These are phyloP conservation scores for Ogataea hybrid DNA, from an alignment of 1,139 yeast genomes.

Conservation along the genomic window DNA sequence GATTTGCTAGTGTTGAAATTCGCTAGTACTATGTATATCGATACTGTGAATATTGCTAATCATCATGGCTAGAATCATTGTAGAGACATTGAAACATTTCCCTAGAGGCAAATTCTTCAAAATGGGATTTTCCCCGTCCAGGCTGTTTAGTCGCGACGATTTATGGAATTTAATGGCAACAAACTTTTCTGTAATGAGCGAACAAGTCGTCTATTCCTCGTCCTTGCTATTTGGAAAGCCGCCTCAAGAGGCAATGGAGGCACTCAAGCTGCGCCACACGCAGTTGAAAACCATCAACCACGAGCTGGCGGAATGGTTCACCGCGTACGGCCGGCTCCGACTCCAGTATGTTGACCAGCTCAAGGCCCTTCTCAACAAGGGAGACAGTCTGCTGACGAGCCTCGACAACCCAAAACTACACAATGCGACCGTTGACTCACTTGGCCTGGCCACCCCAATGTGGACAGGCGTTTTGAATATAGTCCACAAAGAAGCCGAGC, in stretches of 20 bases:
- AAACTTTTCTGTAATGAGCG: slow-evolving; percentile 12
- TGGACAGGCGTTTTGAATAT: slow-evolving; percentile 58
- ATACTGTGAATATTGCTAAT: too few relatives aligned
- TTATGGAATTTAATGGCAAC: slow-evolving; percentile 10
- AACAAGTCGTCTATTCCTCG: slow-evolving; percentile 37
- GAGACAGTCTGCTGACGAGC: slow-evolving; percentile 37
- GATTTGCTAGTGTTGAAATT: too few relatives aligned
- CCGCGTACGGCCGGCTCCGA: slow-evolving; percentile 48
- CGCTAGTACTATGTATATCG: too few relatives aligned
- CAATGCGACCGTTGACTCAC: slow-evolving; percentile 43
- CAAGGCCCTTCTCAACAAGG: slow-evolving; percentile 45
- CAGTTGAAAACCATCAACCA: slow-evolving; percentile 46
- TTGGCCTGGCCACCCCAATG: slow-evolving; percentile 54
- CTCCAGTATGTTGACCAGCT: slow-evolving; percentile 51
- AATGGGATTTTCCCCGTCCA: neutral
- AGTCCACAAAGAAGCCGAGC: slow-evolving; percentile 50
- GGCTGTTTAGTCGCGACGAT: slow-evolving; percentile 7
- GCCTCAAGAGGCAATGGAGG: slow-evolving; percentile 49
- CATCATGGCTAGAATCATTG: too few relatives aligned
- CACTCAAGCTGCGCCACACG: slow-evolving; percentile 42
- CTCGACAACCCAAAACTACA: slow-evolving; percentile 27
- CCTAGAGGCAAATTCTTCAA: too few relatives aligned
- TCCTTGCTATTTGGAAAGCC: slow-evolving; percentile 43
- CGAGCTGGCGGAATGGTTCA: slow-evolving; percentile 55
- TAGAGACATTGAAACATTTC: too few relatives aligned